phyloP scores from a whole-genome alignment of 805 yeast species.

The Ogataea glucozyma region DNA sequence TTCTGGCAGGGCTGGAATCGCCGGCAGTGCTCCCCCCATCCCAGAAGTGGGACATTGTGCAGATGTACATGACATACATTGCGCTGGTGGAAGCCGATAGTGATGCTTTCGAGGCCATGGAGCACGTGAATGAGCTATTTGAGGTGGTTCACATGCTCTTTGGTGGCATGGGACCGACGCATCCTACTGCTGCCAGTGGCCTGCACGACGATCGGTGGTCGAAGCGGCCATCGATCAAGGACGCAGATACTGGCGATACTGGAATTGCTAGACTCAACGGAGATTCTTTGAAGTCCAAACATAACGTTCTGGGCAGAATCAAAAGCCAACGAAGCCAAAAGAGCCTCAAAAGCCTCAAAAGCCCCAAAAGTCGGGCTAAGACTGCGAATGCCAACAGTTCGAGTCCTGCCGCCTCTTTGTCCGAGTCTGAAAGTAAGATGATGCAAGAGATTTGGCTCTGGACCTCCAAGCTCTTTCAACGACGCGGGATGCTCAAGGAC shows the following conservation, averaged over 20 bases:
- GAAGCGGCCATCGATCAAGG: constrained; percentile 18
- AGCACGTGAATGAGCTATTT: constrained; percentile 66
- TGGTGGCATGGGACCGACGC: constrained; percentile 19
- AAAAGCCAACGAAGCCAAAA: constrained; percentile 11
- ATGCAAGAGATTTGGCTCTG: constrained; percentile 74
- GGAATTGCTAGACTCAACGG: too few species aligned
- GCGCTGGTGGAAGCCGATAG: constrained; percentile 63
- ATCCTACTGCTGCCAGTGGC: not conserved
- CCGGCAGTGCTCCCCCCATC: constrained; percentile 11
- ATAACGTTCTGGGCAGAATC: constrained; percentile 16
- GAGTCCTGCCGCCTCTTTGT: constrained; percentile 4
- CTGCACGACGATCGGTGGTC: constrained; percentile 13
- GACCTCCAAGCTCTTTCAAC: constrained; percentile 63
- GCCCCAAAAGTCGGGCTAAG: too few species aligned
- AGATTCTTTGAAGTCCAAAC: too few species aligned
- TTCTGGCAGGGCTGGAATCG: constrained; percentile 45
- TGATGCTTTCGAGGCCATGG: constrained; percentile 61
- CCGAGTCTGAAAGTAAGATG: constrained; percentile 36
- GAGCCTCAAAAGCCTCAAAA: constrained; percentile 17
- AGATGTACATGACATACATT: constrained; percentile 73
- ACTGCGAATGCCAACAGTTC: too few species aligned
- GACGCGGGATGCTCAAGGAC: constrained; percentile 54
- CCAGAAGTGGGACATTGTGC: constrained; percentile 52
- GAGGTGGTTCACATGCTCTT: constrained; percentile 47
- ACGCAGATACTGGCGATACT: too few species aligned